Conservation (phyloP, 2,329 filamentous ascomycete genomes). For the Dactylellina parvicollis region DNA sequence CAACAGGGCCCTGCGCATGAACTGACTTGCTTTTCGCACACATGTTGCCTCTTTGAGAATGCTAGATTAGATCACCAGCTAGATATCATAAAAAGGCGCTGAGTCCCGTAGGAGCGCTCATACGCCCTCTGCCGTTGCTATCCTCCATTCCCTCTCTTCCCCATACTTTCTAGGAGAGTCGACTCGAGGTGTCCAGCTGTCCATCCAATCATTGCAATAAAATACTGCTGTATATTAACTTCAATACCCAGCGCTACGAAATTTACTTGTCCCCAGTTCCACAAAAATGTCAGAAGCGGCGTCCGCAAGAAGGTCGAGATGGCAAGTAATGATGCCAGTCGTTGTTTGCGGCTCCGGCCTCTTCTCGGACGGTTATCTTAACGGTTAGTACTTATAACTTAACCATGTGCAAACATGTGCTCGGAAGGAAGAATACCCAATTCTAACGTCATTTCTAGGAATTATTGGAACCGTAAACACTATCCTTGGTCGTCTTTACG, state of each 20-base stretch:
- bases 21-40: conserved; percentile 43
- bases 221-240: neutral
- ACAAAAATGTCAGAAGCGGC: conserved; percentile 39
- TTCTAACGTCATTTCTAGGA: conserved; percentile 19
- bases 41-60: conserved; percentile 45
- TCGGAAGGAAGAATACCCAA: neutral
- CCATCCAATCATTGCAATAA: conserved; percentile 23
- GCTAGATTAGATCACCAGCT: conserved; percentile 41
- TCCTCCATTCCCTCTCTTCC: conserved; percentile 27
- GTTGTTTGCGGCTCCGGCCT: conserved; percentile 89
- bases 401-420: neutral
- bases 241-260: neutral
- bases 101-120: conserved; percentile 4
- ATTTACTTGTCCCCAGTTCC: neutral
- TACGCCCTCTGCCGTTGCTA: conserved; percentile 32
- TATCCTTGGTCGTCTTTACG: conserved; percentile 71
- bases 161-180: conserved; percentile 22
- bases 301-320: conserved; percentile 56
- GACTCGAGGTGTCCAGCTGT: conserved; percentile 15
- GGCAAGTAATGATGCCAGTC: conserved; percentile 74
- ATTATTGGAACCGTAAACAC: conserved; percentile 90
- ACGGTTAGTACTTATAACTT: conserved; percentile 71
- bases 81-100: conserved; percentile 50
- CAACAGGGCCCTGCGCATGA: conserved; percentile 32
- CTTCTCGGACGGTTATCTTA: conserved; percentile 91